These are phyloP conservation scores for Dothideomycetes sp. DNA, from an alignment of 2,329 filamentous ascomycete genomes.

Conservation along the genomic window DNA sequence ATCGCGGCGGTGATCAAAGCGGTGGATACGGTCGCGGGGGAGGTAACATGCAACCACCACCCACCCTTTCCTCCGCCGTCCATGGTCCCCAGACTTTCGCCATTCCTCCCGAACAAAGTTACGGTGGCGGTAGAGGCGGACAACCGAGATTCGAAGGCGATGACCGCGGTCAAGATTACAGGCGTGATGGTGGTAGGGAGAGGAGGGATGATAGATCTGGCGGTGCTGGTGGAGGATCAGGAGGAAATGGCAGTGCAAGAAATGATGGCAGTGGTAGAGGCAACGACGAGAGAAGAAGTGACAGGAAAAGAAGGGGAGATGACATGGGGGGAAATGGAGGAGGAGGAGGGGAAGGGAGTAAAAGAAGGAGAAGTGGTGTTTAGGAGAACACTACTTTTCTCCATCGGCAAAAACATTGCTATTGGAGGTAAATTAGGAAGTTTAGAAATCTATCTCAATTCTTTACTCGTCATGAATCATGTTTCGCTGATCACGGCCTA, in stretches of 20 bases:
- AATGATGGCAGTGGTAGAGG: not conserved
- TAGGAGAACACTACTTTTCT: too few relatives aligned
- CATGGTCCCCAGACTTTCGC: not conserved
- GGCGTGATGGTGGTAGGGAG: not conserved
- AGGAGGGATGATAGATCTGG: not conserved
- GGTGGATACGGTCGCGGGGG: not conserved
- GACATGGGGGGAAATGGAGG: constrained; percentile 11
- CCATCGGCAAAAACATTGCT: too few relatives aligned
- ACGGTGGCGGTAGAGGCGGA: not conserved
- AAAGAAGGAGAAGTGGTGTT: constrained; percentile 15
- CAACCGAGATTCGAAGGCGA: not conserved
- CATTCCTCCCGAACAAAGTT: not conserved
- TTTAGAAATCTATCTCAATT: too few relatives aligned
- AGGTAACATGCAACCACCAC: not conserved
- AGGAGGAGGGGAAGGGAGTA: constrained; percentile 11
- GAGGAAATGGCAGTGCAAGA: not conserved
- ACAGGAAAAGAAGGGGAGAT: constrained; percentile 16
- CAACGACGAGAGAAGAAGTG: constrained; percentile 2
- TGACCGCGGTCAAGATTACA: not conserved
- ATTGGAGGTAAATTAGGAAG: too few relatives aligned
- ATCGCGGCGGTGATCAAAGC: constrained; percentile 20
- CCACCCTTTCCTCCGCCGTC: not conserved
- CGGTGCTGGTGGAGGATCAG: not conserved
- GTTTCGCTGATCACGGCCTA: too few relatives aligned
- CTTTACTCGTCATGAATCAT: too few relatives aligned